Evolutionary conservation across 192 early-diverging fungal genomes (phyloP).

Genomic region (Jimgerdemannia lactiflua): DNA sequence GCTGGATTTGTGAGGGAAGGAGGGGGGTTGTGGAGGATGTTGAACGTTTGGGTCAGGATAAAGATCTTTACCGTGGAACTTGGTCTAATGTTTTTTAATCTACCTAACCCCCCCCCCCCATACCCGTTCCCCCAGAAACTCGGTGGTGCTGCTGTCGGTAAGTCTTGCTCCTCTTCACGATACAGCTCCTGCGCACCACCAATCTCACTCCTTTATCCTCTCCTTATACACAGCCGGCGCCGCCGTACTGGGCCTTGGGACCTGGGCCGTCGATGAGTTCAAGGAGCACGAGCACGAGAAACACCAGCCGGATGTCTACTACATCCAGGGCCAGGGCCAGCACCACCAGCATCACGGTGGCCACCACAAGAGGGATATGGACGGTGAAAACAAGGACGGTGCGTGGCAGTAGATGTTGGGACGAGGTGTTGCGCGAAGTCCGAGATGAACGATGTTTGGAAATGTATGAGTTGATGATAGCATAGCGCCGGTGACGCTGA

Average conservation of each 20-base stretch:
- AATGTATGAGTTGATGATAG: too few species aligned
- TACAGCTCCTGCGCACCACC: not conserved
- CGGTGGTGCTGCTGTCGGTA: slow-evolving; percentile 23
- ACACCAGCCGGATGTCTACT: slow-evolving; percentile 4
- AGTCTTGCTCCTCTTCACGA: not conserved
- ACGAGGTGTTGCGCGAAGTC: not conserved
- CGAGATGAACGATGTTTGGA: too few species aligned
- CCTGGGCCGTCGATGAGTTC: slow-evolving; percentile 26
- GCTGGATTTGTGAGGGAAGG: too few species aligned
- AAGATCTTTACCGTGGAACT: too few species aligned
- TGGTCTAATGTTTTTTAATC: too few species aligned
- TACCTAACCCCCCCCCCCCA: too few species aligned
- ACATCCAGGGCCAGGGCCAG: not conserved
- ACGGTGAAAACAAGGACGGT: not conserved
- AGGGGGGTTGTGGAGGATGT: too few species aligned
- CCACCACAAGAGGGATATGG: not conserved
- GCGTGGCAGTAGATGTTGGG: not conserved
- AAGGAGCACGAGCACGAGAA: slow-evolving; percentile 27
- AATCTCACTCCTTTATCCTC: not conserved
- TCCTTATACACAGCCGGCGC: slow-evolving; percentile 15
- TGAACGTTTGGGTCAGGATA: too few species aligned
- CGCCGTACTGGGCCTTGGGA: slow-evolving; percentile 30
- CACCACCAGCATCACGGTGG: slow-evolving; percentile 6
- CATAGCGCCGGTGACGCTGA: too few species aligned
- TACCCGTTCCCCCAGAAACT: slow-evolving; percentile 24